phyloP scores from a whole-genome alignment of 495 filamentous ascomycete species.

The Podospora anserina region DNA sequence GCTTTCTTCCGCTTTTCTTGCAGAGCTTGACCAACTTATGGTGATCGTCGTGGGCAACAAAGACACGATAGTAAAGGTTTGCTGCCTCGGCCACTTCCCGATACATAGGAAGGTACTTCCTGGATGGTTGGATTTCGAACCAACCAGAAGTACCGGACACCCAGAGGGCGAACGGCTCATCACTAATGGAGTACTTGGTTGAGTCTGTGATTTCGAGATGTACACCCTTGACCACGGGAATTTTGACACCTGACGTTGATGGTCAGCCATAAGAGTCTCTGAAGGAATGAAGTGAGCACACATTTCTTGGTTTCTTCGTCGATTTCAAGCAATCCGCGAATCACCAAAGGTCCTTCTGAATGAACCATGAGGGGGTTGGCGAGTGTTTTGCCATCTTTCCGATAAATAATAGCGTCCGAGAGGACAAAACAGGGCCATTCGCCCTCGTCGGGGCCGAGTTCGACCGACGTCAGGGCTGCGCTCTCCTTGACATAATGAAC shows the following conservation, averaged over 20 bases:
- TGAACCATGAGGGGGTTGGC: constrained; percentile 44
- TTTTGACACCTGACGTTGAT: constrained; percentile 45
- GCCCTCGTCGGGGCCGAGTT: constrained; percentile 20
- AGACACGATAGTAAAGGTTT: constrained; percentile 64
- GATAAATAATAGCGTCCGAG: constrained; percentile 45
- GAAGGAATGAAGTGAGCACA: not conserved
- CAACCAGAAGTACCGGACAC: constrained; percentile 74
- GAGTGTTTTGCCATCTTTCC: constrained; percentile 36
- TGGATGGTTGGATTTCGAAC: constrained; percentile 67
- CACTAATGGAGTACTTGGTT: constrained; percentile 65
- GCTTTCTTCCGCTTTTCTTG: constrained; percentile 24
- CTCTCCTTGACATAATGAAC: constrained; percentile 36
- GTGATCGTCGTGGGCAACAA: constrained; percentile 35
- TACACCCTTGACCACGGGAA: constrained; percentile 36
- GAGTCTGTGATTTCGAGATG: constrained; percentile 64
- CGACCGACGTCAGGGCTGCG: constrained; percentile 34
- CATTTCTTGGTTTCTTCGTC: constrained; percentile 22
- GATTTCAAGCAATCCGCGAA: constrained; percentile 43
- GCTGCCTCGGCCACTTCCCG: constrained; percentile 67
- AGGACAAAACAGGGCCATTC: constrained; percentile 46
- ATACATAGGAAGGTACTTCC: constrained; percentile 59
- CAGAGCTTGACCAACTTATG: constrained; percentile 26
- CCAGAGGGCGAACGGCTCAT: constrained; percentile 66
- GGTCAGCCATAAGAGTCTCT: constrained; percentile 23
- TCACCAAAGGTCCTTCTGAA: constrained; percentile 41